A percentile compares a stretch with the other conserved stretches of the same genome.
phyloP scores from a whole-genome alignment of 306 rosid genomes.

The Macrotyloma uniflorum region DNA sequence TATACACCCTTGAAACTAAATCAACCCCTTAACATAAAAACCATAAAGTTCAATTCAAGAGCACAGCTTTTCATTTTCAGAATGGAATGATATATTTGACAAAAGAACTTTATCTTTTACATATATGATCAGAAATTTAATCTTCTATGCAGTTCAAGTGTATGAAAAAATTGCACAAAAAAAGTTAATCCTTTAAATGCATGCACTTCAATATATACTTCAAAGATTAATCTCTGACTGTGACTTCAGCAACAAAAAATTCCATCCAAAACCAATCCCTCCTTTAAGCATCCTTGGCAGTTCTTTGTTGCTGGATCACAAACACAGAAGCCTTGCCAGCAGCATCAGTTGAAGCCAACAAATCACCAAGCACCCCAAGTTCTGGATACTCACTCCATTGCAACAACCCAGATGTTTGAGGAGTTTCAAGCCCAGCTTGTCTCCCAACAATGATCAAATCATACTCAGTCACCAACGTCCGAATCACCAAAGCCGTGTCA shows the following conservation, averaged over 20 bases:
- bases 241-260: not conserved
- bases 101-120: not conserved
- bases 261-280: not conserved
- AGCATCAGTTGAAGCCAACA: slow-evolving; percentile 59
- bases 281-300: not conserved
- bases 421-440: slow-evolving; percentile 41
- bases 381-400: slow-evolving; percentile 81
- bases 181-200: too few relatives aligned
- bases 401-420: slow-evolving; percentile 55
- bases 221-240: too few relatives aligned
- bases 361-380: slow-evolving; percentile 67
- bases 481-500: slow-evolving; percentile 44
- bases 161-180: not conserved
- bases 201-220: too few relatives aligned
- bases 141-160: not conserved
- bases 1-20: too few relatives aligned
- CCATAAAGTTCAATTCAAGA: too few relatives aligned
- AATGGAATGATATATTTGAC: too few relatives aligned
- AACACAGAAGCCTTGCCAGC: slow-evolving; percentile 55
- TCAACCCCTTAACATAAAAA: too few relatives aligned
- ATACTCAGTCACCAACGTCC: slow-evolving; percentile 39
- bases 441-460: slow-evolving; percentile 70
- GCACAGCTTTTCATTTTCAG: too few relatives aligned
- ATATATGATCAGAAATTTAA: not conserved
- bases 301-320: slow-evolving; percentile 64